A percentile compares a stretch with the other conserved stretches of the same genome.
Conservation (phyloP, 306 rosid genomes). For the Pueraria montana region DNA sequence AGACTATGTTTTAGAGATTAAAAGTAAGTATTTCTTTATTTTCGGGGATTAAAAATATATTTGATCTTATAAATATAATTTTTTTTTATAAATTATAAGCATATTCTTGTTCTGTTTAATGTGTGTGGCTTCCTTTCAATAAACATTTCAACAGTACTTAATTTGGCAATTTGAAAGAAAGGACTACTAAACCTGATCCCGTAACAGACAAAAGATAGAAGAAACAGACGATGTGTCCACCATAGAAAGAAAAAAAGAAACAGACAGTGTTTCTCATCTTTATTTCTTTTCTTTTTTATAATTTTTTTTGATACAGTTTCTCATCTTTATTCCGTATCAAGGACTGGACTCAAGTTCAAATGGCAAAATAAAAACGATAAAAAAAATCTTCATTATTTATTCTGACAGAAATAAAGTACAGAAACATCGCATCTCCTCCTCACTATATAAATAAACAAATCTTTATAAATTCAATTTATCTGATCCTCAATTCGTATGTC, state of each 20-base stretch:
- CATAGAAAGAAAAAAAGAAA: background rate
- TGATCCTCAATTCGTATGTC: slow-evolving; percentile 27
- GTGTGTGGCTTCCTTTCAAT: background rate
- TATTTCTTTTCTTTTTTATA: no score
- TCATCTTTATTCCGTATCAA: background rate
- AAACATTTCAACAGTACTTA: background rate
- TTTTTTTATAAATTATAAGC: background rate
- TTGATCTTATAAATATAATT: background rate
- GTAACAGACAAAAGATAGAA: background rate
- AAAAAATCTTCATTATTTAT: slow-evolving; percentile 17
- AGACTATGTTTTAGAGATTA: background rate
- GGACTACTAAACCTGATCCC: background rate
- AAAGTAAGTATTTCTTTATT: background rate
- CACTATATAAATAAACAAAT: slow-evolving; percentile 40
- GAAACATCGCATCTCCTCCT: slow-evolving; percentile 34
- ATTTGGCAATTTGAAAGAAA: background rate
- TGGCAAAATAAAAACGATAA: background rate
- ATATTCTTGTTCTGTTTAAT: background rate
- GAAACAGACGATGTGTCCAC: background rate
- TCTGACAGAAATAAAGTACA: slow-evolving; percentile 43
- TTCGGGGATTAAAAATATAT: background rate
- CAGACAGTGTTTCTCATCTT: background rate
- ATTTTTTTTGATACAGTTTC: background rate
- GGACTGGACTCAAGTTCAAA: background rate
- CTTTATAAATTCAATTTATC: slow-evolving; percentile 12